Evolutionary conservation across 2,329 filamentous ascomycete species (phyloP).

Genomic region (Nigrograna mackinnonii): DNA sequence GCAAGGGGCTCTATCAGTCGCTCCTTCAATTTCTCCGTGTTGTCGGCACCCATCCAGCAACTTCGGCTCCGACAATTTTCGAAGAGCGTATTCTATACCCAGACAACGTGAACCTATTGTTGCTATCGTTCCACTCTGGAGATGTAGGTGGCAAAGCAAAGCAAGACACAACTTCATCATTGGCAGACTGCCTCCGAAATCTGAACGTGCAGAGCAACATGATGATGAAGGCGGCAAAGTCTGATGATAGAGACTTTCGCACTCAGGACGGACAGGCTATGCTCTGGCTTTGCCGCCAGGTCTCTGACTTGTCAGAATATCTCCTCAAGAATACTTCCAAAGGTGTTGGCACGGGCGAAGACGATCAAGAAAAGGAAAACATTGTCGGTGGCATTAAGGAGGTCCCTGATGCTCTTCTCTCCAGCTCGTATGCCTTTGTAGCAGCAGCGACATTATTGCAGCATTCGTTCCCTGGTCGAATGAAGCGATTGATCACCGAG

Average conservation of each 20-base stretch:
- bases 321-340: conserved; percentile 19
- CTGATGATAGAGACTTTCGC: conserved; percentile 17
- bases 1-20: conserved; percentile 40
- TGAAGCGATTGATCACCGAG: conserved; percentile 49
- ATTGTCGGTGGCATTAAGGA: too few relatives aligned
- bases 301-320: conserved; percentile 30
- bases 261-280: conserved; percentile 29
- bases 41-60: conserved; percentile 36
- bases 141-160: conserved; percentile 1
- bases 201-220: conserved; percentile 24
- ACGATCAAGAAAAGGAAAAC: too few relatives aligned
- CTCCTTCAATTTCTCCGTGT: conserved; percentile 45
- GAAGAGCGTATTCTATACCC: conserved; percentile 36
- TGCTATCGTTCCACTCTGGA: conserved; percentile 30
- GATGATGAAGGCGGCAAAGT: conserved; percentile 20
- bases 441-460: conserved; percentile 3
- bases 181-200: conserved; percentile 28
- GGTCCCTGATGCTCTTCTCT: too few relatives aligned
- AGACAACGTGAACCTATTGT: conserved; percentile 39
- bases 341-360: conserved; percentile 3
- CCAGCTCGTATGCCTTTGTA: too few relatives aligned
- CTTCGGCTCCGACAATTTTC: conserved; percentile 33
- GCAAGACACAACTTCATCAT: conserved; percentile 18
- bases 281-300: conserved; percentile 36
- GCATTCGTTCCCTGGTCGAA: conserved; percentile 41